These are phyloP conservation scores for Quercus lobata DNA, from an alignment of 331 rosid species.

Conservation along the genomic window DNA sequence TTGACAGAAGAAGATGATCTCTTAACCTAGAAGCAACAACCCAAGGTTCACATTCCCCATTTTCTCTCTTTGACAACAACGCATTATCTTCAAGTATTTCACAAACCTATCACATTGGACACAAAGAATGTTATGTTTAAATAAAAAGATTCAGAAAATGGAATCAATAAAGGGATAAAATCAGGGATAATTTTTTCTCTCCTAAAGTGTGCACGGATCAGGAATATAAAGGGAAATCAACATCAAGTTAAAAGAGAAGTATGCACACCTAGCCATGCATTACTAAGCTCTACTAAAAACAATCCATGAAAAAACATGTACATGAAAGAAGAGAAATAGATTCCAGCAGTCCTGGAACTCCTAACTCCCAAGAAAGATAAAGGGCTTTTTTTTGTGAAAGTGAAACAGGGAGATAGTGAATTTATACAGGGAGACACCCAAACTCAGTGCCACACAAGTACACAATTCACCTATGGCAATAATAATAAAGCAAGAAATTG, in stretches of 20 bases:
- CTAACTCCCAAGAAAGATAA: background rate
- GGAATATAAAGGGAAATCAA: no score
- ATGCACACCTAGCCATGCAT: background rate
- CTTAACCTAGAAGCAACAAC: conserved; percentile 81
- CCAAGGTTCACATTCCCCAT: conserved; percentile 74
- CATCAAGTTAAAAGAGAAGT: no score
- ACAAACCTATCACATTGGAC: conserved; percentile 55
- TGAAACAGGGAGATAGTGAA: background rate
- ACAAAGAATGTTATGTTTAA: background rate
- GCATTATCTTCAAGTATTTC: conserved; percentile 93
- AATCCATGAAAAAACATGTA: background rate
- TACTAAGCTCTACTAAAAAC: background rate
- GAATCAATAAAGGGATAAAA: no score
- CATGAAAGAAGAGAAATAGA: background rate
- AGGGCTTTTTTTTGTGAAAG: background rate
- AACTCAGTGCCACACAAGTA: background rate
- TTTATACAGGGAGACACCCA: background rate
- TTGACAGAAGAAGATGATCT: conserved; percentile 85
- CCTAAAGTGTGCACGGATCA: no score
- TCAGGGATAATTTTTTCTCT: no score
- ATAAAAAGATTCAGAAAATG: no score
- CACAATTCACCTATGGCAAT: background rate
- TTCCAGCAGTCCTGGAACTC: background rate
- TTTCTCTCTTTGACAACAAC: conserved; percentile 41
- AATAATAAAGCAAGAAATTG: background rate